Evolutionary conservation across 2,329 filamentous ascomycete species (phyloP), one percentile per base, ranked within the genome.

Genomic region (Arthrobotrys pseudoclavata): DNA sequence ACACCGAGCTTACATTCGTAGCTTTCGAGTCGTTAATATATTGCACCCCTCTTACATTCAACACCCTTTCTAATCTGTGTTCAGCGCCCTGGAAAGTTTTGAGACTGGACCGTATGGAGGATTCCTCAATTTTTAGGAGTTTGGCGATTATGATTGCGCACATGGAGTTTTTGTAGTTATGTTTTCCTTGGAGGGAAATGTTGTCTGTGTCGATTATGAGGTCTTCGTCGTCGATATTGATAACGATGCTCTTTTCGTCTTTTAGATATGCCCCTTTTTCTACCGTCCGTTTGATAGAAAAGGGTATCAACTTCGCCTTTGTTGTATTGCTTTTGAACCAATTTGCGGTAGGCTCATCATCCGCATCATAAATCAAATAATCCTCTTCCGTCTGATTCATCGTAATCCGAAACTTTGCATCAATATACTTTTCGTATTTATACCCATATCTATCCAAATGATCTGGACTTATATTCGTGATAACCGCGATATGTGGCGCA

Each of bases 381-480:
- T 66, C 61, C 2, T 40, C n/a, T 18, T 50, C 40, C 10, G 45
- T 52, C 15, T 66, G 61, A n/a, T 66, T 66, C 61, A 66, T 66
- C 26, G 61, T 66, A 40, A 66, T 66, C 3, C 61, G 45, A 29
- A 66, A 66, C 13, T 66, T 66, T 5, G 61, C 26, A 4, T 20
- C 61, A 18, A 66, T 52, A n/a, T 66, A 66, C 9, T 66, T 66
- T 15, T 66, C 45, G 18, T 66, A 66, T 40, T 66, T 52, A 24
- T 66, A 66, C 9, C 52, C 61, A 26, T 66, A 66, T 24, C 61
- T 47, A 37, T 66, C 61, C 13, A 66, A 24, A 24, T 66, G 61
- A 26, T 66, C 61, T 7, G 61, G 61, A 10, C 61, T 66, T 47
- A 66, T 66, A 52, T 66, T 66, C 4, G 61, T 66, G n/a, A 66